These are phyloP conservation scores for Pichia eremophila DNA, from an alignment of 805 yeast genomes.

Conservation along the genomic window DNA sequence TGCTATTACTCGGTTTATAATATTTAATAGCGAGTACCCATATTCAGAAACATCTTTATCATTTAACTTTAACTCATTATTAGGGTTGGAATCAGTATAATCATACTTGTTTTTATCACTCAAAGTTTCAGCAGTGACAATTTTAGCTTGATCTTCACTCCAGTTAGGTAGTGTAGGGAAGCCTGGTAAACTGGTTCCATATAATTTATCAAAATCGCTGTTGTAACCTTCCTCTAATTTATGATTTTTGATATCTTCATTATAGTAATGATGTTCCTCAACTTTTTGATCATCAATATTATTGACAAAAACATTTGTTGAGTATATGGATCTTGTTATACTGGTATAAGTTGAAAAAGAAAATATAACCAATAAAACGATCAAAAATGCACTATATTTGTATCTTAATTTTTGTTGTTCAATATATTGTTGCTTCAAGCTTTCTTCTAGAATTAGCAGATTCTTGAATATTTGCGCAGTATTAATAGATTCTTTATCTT, in stretches of 20 bases:
- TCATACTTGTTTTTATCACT: too few relatives aligned
- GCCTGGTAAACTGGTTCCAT: background rate
- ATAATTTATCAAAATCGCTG: background rate
- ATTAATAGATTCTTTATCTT: conserved; percentile 18
- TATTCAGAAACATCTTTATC: background rate
- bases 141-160: background rate
- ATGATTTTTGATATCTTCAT: background rate
- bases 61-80: background rate
- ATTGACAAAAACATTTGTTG: background rate
- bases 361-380: conserved; percentile 17
- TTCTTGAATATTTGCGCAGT: conserved; percentile 73
- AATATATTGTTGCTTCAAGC: conserved; percentile 70
- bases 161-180: background rate
- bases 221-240: too few relatives aligned
- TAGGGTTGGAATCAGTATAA: too few relatives aligned
- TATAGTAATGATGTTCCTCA: too few relatives aligned
- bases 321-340: conserved; percentile 7
- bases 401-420: conserved; percentile 59
- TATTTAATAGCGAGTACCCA: conserved; percentile 27
- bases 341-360: conserved; percentile 29
- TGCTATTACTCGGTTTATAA: conserved; percentile 43
- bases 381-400: conserved; percentile 46
- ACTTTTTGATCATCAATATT: background rate
- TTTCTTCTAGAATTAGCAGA: conserved; percentile 75
- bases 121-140: background rate